Evolutionary conservation across 441 rosid genomes (phyloP), one percentile per base, ranked within the genome.

Genomic region (Adansonia gregorii): DNA sequence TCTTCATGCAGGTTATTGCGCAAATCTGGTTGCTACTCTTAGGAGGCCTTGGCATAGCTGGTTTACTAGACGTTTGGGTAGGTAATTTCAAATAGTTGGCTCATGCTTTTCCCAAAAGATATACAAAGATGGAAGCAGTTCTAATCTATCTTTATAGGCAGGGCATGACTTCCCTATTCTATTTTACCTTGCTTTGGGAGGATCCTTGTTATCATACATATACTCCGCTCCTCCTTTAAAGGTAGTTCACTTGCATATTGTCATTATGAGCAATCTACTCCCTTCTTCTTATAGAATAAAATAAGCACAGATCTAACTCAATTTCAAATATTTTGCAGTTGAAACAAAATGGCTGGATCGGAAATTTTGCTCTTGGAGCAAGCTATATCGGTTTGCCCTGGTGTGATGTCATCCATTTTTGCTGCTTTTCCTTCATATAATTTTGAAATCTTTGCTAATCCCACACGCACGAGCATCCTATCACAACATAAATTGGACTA

Each of bases 221-320:
- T 95, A 95, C 88, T 95, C 99, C 66, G 99, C 99, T 85, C 99
- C 99, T 24, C 99, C 99, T 80, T 85, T 95, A 59, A 95, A 95
- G 98, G 99, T 92, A 82, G 79, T 72, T 74, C 15, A 59, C 52
- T 79, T 58, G 66, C 65, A 76, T 82, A 72, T 71, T 45, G 41
- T 73, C 15, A 24, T 69, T 43, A 61, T 72, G 74, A 15, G 8
- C 76, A 55, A 64, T 67, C 15, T 60, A 22, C 24, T 49, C 63
- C 22, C 9, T 72, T 43, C 60, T 61, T 79, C 43, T 73, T 41
- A 45, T 48, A 19, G 67, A 74, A 68, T 59, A 72, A 54, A 79
- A 70, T 64, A 55, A 76, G 81, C 78, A 74, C 73, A 70, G 59
- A 72, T 70, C 85, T 83, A 72, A 83, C 54, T 20, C n/a, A 64